Conservation (phyloP, 805 yeast species). For the Barnettozyma vustinii region DNA sequence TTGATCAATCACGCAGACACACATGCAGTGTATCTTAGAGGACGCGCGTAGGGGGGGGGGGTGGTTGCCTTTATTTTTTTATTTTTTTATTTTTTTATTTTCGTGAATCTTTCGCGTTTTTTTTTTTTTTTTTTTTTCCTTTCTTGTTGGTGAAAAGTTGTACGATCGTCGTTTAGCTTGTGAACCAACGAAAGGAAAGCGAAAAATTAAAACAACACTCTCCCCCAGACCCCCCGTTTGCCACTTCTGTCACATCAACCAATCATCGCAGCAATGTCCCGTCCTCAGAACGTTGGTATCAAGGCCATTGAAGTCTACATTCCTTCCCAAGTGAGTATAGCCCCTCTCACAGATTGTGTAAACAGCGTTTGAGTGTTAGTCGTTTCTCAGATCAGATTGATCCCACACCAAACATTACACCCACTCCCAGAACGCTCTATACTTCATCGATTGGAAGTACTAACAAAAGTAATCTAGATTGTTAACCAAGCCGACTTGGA, state of each 20-base stretch:
- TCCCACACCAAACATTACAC: too few relatives aligned
- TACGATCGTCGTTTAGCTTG: neutral
- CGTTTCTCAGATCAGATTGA: neutral
- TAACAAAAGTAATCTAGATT: constrained; percentile 29
- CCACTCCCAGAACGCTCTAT: neutral
- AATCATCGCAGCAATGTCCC: constrained; percentile 11
- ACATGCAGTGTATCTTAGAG: too few relatives aligned
- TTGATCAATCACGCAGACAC: too few relatives aligned
- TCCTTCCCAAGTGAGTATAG: constrained; percentile 58
- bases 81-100: too few relatives aligned
- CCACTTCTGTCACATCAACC: neutral
- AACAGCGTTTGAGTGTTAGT: neutral
- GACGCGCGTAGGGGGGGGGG: too few relatives aligned
- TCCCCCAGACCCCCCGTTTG: neutral
- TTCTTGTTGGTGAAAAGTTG: neutral
- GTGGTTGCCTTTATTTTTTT: too few relatives aligned
- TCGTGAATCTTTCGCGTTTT: neutral
- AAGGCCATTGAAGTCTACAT: constrained; percentile 92
- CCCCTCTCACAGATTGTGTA: neutral
- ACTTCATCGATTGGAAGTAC: neutral
- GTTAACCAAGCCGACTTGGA: constrained; percentile 90
- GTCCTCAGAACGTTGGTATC: constrained; percentile 89
- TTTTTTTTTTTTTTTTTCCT: neutral
- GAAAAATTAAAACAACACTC: neutral
- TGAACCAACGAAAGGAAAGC: neutral